Percentiles rank a stretch among this genome's conserved stretches.
Conservation (phyloP, 768 basidiomycete genomes). For the Daedaleopsis nitida region DNA sequence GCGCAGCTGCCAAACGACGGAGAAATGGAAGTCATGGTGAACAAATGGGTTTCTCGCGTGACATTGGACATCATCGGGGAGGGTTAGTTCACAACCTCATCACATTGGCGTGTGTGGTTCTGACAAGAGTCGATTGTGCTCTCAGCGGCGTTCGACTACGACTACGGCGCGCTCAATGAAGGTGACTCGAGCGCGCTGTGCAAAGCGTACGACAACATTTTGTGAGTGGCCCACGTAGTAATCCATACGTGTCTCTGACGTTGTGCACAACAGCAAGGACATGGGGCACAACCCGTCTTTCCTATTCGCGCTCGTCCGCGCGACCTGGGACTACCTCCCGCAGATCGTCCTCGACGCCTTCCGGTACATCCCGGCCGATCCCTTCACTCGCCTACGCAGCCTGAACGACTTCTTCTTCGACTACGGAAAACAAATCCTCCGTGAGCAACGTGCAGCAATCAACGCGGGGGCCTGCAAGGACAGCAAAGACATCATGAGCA, state of each 20-base stretch:
- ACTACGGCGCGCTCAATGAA: conserved; percentile 19
- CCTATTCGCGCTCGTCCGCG: conserved; percentile 15
- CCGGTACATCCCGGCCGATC: conserved; percentile 14
- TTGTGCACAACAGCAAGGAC: conserved; percentile 3
- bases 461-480: conserved; percentile 7
- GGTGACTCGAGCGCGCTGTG: conserved; percentile 3
- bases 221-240: conserved; percentile 4
- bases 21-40: conserved; percentile 3
- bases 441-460: conserved; percentile 8
- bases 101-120: background rate
- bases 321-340: conserved; percentile 23
- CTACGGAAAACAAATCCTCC: conserved; percentile 12
- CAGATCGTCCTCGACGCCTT: conserved; percentile 8
- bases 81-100: conserved; percentile 3
- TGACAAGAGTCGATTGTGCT: too few species aligned
- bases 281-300: conserved; percentile 4
- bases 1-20: conserved; percentile 4
- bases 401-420: conserved; percentile 7
- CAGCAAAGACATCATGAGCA: conserved; percentile 23
- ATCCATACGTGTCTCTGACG: background rate
- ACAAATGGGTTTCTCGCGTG: conserved; percentile 20
- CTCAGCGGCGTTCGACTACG: conserved; percentile 24
- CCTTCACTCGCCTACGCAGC: conserved; percentile 13
- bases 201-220: conserved; percentile 21
- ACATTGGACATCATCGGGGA: conserved; percentile 28